Evolutionary conservation across 2,329 filamentous ascomycete genomes (phyloP).

Genomic region (Fusarium sp.): DNA sequence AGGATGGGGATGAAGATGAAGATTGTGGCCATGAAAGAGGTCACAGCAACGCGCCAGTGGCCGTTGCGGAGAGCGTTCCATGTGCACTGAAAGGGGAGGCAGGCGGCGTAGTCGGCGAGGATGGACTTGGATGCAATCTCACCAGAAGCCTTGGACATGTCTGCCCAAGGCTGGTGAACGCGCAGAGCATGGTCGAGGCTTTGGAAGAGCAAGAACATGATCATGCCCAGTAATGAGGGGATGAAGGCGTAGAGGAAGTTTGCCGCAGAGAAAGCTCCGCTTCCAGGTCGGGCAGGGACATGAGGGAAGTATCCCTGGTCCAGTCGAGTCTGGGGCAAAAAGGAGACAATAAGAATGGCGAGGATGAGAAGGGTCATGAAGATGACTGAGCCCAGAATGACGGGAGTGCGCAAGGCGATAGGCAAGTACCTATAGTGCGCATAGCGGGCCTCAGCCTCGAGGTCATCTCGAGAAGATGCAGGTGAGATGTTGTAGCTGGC

Average conservation of each 20-base stretch:
- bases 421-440: constrained; percentile 74
- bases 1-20: constrained; percentile 75
- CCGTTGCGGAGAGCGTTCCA: constrained; percentile 68
- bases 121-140: constrained; percentile 72
- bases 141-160: constrained; percentile 69
- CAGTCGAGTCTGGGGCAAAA: constrained; percentile 76
- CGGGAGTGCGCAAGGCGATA: constrained; percentile 77
- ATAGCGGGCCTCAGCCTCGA: constrained; percentile 45
- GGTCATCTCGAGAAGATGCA: constrained; percentile 48
- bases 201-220: constrained; percentile 76
- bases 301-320: constrained; percentile 77
- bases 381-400: constrained; percentile 75
- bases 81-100: constrained; percentile 71
- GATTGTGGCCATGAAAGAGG: constrained; percentile 70
- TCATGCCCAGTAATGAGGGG: constrained; percentile 74
- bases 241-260: constrained; percentile 90
- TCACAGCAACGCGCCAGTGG: constrained; percentile 74
- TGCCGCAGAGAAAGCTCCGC: constrained; percentile 80
- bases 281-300: constrained; percentile 70
- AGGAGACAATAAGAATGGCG: constrained; percentile 82
- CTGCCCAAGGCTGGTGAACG: constrained; percentile 76
- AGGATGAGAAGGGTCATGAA: constrained; percentile 71
- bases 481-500: constrained; percentile 50
- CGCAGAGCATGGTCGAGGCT: constrained; percentile 75
- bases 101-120: constrained; percentile 77